These are phyloP conservation scores for Candida railenensis DNA, from an alignment of 805 yeast species.

Conservation along the genomic window DNA sequence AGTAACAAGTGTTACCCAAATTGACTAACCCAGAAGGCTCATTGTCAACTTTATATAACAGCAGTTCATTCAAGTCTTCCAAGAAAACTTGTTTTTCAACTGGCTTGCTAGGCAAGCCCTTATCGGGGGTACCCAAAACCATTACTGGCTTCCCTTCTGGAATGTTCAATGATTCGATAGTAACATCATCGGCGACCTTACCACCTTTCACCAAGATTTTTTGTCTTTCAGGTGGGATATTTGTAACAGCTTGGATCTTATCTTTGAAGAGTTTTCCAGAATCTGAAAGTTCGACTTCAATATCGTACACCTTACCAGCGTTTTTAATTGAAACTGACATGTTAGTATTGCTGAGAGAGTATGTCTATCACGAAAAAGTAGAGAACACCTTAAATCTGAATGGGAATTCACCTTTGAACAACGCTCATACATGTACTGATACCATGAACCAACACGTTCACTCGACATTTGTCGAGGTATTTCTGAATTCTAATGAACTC, in stretches of 20 bases:
- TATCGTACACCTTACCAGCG: constrained; percentile 42
- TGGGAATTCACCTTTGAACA: too few relatives aligned
- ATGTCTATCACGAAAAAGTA: too few relatives aligned
- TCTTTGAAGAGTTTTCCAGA: constrained; percentile 65
- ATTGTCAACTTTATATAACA: constrained; percentile 33
- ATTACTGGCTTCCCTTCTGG: constrained; percentile 71
- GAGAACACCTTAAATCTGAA: too few relatives aligned
- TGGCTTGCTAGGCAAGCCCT: constrained; percentile 53
- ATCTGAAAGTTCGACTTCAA: constrained; percentile 47
- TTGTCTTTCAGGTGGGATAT: constrained; percentile 86
- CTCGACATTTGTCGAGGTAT: too few relatives aligned
- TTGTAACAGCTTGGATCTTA: constrained; percentile 69
- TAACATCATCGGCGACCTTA: constrained; percentile 72
- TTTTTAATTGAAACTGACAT: constrained; percentile 31
- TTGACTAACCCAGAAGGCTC: constrained; percentile 69
- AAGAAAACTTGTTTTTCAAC: constrained; percentile 55
- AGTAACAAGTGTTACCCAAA: constrained; percentile 76
- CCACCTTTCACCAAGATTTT: constrained; percentile 89
- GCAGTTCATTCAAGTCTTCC: constrained; percentile 62
- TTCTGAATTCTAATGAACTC: too few relatives aligned
- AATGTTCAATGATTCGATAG: constrained; percentile 44
- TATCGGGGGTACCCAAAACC: constrained; percentile 91
- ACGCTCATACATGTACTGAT: too few relatives aligned
- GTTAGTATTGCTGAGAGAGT: constrained; percentile 4
- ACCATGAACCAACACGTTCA: too few relatives aligned